Evolutionary conservation across 176 grass and related monocot species (phyloP).

Genomic region (Thinopyrum elongatum): DNA sequence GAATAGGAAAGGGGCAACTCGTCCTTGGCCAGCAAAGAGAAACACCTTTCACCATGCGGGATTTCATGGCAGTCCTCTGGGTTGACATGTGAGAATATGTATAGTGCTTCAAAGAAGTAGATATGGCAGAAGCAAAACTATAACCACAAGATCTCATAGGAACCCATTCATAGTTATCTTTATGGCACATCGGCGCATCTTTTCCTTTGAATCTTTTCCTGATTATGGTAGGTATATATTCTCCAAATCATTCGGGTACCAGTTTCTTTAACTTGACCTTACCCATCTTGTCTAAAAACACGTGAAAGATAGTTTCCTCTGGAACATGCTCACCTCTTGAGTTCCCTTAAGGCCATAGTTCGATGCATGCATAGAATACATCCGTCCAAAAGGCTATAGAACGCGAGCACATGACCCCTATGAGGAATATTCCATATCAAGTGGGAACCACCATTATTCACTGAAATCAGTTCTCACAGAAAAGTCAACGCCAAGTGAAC

Average conservation of each 20-base stretch:
- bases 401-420: not conserved
- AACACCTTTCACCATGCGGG: not conserved
- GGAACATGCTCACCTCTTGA: conserved; percentile 28
- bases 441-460: conserved; percentile 8
- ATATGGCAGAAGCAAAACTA: not conserved
- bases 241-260: not conserved
- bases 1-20: not conserved
- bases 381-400: conserved; percentile 3
- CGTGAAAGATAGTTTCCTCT: not conserved
- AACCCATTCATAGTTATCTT: conserved; percentile 9
- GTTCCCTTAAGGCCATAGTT: conserved; percentile 13
- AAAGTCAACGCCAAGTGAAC: not conserved
- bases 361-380: conserved; percentile 13
- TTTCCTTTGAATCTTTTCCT: conserved; percentile 24
- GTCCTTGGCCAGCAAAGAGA: not conserved
- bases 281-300: not conserved
- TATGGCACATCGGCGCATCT: not conserved
- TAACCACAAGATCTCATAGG: not conserved
- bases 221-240: conserved; percentile 39
- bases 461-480: not conserved
- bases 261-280: conserved; percentile 12
- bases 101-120: not conserved
- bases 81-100: not conserved
- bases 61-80: not conserved
- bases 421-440: conserved; percentile 35